Base-by-base conservation (phyloP, 805 yeast species). In the Yamadazyma philogaea region DNA sequence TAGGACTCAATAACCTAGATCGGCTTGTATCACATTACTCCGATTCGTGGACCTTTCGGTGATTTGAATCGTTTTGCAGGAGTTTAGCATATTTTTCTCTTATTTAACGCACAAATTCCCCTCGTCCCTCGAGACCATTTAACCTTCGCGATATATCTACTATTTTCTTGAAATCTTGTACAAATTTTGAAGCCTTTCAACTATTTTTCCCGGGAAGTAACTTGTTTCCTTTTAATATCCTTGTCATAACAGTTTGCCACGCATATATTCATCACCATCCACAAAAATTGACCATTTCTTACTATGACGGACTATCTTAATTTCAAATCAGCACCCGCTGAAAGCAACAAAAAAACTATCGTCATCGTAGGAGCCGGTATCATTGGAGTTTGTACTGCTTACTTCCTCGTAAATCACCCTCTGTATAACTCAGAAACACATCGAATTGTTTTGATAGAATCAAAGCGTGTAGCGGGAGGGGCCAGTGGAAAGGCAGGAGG, bases 401-500 rank as follows among this genome's bases (percentile, higher is more conserved):
- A 86, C 63, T 91, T 82, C 56, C 62, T 93, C 30, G 85, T 93
- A 1, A 76, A 77, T 44, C 98, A 91, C 61, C 91, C 95, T 2
- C 74, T 76, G 42, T 91, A 81, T 61, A 83, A 84, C 53, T 79
- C 86, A 0, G 68, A 71, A 24, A 82, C 78, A 44, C 81, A 87
- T 57, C 89, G 87, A 55, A 86, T 91, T 49, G 86, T 96, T 6
- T 77, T 91, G 15, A 59, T 93, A 11, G 99, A 91, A 62, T 81
- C 91, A 40, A 87, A 87, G 48, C 73, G 96, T 54, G 95, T 95
- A 5, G 99, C 98, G 0, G 95, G 96, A 40, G 98, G 96, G 37
- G 98, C 99, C 15, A 79, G 88, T 32, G 99, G 99, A 42, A 93
- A 91, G 56, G 98, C 99, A 6, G 99, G 98, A 34, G 99, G 99